Conservation (phyloP, 2,329 filamentous ascomycete genomes). For the Xylaria multiplex region DNA sequence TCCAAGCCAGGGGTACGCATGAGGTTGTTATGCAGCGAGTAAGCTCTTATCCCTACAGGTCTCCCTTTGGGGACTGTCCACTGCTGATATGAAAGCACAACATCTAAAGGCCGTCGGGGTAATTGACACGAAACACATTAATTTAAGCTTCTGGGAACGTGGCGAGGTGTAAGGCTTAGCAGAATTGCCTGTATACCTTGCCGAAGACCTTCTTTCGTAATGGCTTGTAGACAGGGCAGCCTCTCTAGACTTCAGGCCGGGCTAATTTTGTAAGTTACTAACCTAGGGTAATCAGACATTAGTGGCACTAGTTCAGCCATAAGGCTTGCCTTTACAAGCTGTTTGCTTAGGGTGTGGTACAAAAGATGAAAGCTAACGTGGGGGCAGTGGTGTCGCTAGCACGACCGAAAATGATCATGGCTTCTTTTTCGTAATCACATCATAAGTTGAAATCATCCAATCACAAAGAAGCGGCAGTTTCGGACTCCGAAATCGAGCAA, state of each 20-base stretch:
- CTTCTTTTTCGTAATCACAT: conserved; percentile 3
- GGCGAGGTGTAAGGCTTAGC: neutral
- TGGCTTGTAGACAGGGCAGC: neutral
- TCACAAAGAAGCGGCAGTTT: neutral
- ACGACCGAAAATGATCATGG: neutral
- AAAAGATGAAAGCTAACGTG: neutral
- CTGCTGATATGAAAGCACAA: conserved; percentile 5
- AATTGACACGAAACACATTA: neutral
- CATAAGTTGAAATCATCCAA: conserved; percentile 7
- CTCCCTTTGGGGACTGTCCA: neutral
- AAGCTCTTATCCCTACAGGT: neutral
- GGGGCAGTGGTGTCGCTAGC: neutral
- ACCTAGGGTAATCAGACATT: neutral
- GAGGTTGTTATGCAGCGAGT: neutral
- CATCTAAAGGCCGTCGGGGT: neutral
- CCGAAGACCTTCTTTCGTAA: conserved; percentile 1
- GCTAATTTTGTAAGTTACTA: neutral
- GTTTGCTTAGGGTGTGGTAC: neutral
- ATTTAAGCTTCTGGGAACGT: neutral
- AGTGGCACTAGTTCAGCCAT: neutral
- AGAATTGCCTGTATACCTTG: neutral
- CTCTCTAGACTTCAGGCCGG: neutral
- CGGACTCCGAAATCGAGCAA: neutral
- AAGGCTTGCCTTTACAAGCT: neutral
- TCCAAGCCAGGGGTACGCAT: neutral